phyloP scores from a whole-genome alignment of 2,329 filamentous ascomycete species.

The Emmonsia crescens region DNA sequence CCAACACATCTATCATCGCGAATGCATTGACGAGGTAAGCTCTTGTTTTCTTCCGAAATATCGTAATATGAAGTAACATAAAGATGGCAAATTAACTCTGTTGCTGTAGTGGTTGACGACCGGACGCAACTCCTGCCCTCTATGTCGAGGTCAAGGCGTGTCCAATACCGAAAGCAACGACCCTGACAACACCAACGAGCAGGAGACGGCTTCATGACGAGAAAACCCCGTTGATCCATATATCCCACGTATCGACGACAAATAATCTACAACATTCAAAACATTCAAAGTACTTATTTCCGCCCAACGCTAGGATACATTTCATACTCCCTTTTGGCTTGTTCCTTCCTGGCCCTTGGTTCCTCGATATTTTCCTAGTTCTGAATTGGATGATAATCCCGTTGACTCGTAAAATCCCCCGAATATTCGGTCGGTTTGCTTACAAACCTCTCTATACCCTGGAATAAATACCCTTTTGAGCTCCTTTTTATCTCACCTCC shows the following conservation, averaged over 20 bases:
- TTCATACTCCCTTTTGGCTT: background rate
- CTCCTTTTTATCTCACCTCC: background rate
- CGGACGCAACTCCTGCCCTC: constrained; percentile 52
- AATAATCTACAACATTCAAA: background rate
- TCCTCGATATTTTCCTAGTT: background rate
- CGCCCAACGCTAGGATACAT: background rate
- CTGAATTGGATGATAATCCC: background rate
- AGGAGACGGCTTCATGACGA: background rate
- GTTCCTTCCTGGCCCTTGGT: background rate
- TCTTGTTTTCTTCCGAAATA: background rate
- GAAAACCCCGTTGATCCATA: background rate
- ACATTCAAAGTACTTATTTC: background rate
- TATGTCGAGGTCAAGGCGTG: constrained; percentile 50
- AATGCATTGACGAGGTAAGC: constrained; percentile 59
- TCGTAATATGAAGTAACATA: constrained; percentile 5
- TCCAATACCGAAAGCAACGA: constrained; percentile 27
- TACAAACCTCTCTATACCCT: background rate
- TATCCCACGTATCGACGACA: background rate
- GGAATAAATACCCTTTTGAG: background rate
- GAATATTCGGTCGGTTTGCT: background rate
- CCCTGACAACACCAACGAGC: constrained; percentile 1
- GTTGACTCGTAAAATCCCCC: background rate
- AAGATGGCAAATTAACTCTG: constrained; percentile 21
- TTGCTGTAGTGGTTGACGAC: constrained; percentile 53
- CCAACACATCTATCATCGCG: constrained; percentile 55